Conservation (phyloP, 2,329 filamentous ascomycete species). For the Colletotrichum sp. region DNA sequence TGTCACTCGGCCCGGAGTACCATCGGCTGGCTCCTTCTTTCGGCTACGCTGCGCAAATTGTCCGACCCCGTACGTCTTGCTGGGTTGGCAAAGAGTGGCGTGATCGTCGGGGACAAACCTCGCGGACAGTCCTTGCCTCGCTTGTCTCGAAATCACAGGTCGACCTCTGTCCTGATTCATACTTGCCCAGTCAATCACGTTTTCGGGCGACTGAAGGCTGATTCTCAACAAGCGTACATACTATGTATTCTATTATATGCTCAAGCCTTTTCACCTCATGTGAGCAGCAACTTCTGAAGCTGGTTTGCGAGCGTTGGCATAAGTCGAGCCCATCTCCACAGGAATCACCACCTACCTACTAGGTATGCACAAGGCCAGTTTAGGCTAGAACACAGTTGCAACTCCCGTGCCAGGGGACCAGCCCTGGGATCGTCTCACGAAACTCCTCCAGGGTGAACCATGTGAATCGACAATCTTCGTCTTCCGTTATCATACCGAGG, state of each 20-base stretch:
- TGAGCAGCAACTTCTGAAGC: neutral
- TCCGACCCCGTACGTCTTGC: neutral
- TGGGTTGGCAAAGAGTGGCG: neutral
- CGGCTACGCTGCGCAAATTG: neutral
- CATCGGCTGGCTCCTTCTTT: neutral
- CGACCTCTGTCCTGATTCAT: neutral
- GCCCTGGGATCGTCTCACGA: neutral
- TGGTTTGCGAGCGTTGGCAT: neutral
- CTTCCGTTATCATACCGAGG: neutral
- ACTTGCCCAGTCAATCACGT: neutral
- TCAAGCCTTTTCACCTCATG: neutral
- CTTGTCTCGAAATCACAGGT: neutral
- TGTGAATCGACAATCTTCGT: neutral
- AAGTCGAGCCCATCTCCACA: neutral
- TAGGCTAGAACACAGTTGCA: neutral
- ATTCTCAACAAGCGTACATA: neutral
- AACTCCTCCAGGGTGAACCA: neutral
- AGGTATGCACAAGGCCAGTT: neutral
- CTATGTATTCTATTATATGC: neutral
- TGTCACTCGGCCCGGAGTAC: neutral
- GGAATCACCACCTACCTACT: neutral
- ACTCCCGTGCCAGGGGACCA: neutral
- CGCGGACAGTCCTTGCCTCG: neutral
- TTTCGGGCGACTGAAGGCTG: neutral
- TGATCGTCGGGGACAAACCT: neutral